Conservation (phyloP, 352 stramenopile genomes). For the Phytophthora nicotianae region DNA sequence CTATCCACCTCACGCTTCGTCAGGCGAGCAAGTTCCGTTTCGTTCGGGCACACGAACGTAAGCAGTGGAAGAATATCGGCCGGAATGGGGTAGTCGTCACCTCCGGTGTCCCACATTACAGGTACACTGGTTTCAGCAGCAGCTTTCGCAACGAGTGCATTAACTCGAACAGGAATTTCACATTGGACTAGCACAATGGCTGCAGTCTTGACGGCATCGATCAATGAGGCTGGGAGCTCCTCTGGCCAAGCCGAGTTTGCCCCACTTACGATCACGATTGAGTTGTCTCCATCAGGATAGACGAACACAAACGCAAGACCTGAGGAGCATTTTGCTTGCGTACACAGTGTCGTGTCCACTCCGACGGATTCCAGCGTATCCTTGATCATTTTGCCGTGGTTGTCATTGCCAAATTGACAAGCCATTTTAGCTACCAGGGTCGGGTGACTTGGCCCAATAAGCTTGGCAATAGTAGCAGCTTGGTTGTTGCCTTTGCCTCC, state of each 20-base stretch:
- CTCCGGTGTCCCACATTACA: background rate
- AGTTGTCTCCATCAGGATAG: conserved; percentile 75
- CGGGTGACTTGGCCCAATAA: conserved; percentile 25
- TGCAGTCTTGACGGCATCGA: conserved; percentile 43
- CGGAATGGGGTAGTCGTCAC: background rate
- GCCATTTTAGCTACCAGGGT: conserved; percentile 40
- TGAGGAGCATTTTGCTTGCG: conserved; percentile 45
- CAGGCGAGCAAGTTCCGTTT: conserved; percentile 65
- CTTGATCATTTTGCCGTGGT: background rate
- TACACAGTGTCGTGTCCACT: conserved; percentile 46
- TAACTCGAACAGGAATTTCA: conserved; percentile 60
- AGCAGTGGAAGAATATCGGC: conserved; percentile 49
- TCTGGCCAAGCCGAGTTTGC: conserved; percentile 65
- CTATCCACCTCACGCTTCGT: conserved; percentile 36
- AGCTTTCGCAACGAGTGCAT: conserved; percentile 45
- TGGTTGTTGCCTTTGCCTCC: conserved; percentile 82
- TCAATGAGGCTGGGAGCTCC: conserved; percentile 34
- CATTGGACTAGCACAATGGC: conserved; percentile 65
- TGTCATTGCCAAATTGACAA: background rate
- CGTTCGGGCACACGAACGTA: conserved; percentile 65
- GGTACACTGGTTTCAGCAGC: conserved; percentile 20
- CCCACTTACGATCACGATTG: conserved; percentile 75
- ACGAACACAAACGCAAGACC: conserved; percentile 78
- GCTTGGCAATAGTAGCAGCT: conserved; percentile 51
- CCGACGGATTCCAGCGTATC: conserved; percentile 26